Conservation (phyloP, 2,329 filamentous ascomycete genomes). For the Coniella lustricola region DNA sequence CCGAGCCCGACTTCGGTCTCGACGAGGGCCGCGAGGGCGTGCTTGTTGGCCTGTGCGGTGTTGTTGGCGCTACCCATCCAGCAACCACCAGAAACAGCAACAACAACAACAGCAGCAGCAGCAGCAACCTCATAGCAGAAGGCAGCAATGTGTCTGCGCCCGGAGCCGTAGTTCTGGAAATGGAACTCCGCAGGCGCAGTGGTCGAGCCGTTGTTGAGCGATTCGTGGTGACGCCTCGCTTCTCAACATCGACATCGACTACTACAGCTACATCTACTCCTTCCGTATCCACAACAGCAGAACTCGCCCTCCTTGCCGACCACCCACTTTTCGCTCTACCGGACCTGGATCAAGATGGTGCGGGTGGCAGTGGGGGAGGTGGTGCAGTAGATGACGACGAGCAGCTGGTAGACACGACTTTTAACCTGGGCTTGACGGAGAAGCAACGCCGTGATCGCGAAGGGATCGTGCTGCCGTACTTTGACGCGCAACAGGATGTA, state of each 20-base stretch:
- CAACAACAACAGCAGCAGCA: too few relatives aligned
- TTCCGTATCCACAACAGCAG: conserved; percentile 15
- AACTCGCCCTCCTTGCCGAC: conserved; percentile 61
- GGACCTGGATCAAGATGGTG: conserved; percentile 25
- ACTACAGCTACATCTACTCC: too few relatives aligned
- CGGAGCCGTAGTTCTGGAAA: conserved; percentile 62
- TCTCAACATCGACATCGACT: not conserved
- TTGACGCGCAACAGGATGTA: conserved; percentile 82
- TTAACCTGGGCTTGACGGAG: conserved; percentile 80
- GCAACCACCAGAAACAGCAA: too few relatives aligned
- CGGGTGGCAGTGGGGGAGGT: conserved; percentile 21
- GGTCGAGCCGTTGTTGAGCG: conserved; percentile 69
- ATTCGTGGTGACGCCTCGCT: conserved; percentile 42
- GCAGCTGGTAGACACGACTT: conserved; percentile 65
- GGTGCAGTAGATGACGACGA: conserved; percentile 34
- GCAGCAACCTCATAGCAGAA: too few relatives aligned
- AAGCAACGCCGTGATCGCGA: conserved; percentile 83
- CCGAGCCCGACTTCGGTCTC: conserved; percentile 72
- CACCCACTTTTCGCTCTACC: conserved; percentile 60
- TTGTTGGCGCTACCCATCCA: too few relatives aligned
- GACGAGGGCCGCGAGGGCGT: conserved; percentile 72
- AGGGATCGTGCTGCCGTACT: conserved; percentile 88
- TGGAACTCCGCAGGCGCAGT: conserved; percentile 80
- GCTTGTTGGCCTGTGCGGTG: conserved; percentile 51
- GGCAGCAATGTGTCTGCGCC: conserved; percentile 3